Percentiles rank a stretch among this genome's conserved stretches.
Evolutionary conservation across 768 basidiomycete genomes (phyloP).

Genomic region (Xerocomellus intermedius): DNA sequence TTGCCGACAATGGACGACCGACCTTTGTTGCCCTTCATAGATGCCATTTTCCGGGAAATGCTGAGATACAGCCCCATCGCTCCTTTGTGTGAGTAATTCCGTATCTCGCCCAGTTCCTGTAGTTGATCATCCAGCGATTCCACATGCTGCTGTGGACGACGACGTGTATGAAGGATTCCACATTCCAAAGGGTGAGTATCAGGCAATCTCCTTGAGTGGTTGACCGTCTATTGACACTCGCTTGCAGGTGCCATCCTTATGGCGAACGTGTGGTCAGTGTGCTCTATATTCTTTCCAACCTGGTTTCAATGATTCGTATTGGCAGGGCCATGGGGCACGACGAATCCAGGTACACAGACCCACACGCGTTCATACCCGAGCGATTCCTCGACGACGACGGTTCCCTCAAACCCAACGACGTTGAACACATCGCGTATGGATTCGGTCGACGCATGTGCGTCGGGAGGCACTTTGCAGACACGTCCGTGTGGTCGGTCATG

Average conservation of each 20-base stretch:
- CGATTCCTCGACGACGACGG: constrained; percentile 34
- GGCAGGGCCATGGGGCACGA: neutral
- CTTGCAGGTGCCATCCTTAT: constrained; percentile 5
- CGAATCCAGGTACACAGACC: constrained; percentile 33
- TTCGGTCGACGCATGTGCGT: too few species aligned
- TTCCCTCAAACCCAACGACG: constrained; percentile 3
- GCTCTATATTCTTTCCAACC: neutral
- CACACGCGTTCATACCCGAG: constrained; percentile 38
- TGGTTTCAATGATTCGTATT: neutral
- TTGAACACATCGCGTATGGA: too few species aligned
- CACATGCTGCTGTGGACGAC: constrained; percentile 34
- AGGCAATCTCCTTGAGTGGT: accelerated
- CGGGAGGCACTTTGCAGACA: too few species aligned
- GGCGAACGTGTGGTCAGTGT: constrained; percentile 11
- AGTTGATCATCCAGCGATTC: constrained; percentile 13
- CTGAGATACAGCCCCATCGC: neutral
- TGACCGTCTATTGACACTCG: neutral
- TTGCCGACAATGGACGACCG: constrained; percentile 7
- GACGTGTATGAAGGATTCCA: constrained; percentile 43
- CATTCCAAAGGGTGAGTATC: constrained; percentile 41
- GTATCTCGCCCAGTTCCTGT: neutral
- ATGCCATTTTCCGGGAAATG: constrained; percentile 7
- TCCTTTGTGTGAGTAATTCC: constrained; percentile 6
- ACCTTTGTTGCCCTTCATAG: constrained; percentile 3
- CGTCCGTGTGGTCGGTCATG: too few species aligned